phyloP scores from a whole-genome alignment of 306 rosid genomes.

The Erythrophleum fordii region DNA sequence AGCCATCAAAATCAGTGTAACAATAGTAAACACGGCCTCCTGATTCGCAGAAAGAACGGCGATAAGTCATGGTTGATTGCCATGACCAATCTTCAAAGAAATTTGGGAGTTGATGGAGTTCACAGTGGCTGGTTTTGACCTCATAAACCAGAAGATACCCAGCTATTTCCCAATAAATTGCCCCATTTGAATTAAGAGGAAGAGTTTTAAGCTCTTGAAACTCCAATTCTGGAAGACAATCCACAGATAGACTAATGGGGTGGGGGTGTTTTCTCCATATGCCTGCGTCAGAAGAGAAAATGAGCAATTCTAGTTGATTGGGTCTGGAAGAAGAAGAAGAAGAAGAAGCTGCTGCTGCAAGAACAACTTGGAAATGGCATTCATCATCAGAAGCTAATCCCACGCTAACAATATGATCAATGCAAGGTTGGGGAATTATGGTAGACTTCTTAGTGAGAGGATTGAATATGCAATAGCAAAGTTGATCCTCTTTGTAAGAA shows the following conservation, averaged over 20 bases:
- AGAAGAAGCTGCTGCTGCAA: conserved; percentile 30
- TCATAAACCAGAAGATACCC: conserved; percentile 42
- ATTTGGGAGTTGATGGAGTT: conserved; percentile 41
- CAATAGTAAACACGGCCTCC: conserved; percentile 44
- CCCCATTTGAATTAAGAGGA: conserved; percentile 46
- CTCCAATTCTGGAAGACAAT: conserved; percentile 39
- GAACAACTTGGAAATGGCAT: conserved; percentile 38
- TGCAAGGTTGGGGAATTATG: conserved; percentile 28
- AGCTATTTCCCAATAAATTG: conserved; percentile 48
- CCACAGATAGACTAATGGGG: conserved; percentile 12
- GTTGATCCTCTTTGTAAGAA: conserved; percentile 26
- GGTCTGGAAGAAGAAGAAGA: conserved; percentile 14
- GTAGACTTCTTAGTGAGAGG: conserved; percentile 27
- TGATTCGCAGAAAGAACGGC: conserved; percentile 44
- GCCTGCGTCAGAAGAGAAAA: conserved; percentile 38
- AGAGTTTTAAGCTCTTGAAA: conserved; percentile 31
- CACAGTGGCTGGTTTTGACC: conserved; percentile 8
- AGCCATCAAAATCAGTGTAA: conserved; percentile 47
- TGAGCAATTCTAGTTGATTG: conserved; percentile 27
- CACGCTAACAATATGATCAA: background rate
- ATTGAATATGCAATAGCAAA: conserved; percentile 43
- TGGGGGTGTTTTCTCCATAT: conserved; percentile 33
- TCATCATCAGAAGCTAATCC: conserved; percentile 45
- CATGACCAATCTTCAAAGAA: conserved; percentile 31
- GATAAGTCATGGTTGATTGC: conserved; percentile 43